phyloP scores from a whole-genome alignment of 768 basidiomycete genomes.

The Holtermannia corniformis region DNA sequence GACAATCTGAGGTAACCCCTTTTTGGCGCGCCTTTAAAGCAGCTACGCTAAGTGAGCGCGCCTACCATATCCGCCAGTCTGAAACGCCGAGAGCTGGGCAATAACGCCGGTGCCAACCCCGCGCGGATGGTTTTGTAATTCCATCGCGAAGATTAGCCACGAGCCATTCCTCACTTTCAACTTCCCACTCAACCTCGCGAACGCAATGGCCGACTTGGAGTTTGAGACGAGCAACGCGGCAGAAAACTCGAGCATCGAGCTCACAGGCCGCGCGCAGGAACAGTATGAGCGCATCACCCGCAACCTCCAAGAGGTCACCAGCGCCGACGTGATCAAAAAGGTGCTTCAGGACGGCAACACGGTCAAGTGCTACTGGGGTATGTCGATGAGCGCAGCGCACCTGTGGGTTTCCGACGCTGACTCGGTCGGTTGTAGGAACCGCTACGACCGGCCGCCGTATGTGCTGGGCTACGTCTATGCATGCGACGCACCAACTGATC shows the following conservation, averaged over 20 bases:
- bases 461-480: conserved; percentile 32
- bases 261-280: conserved; percentile 33
- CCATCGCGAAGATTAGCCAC: too few species aligned
- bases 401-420: background rate
- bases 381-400: conserved; percentile 39
- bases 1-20: too few species aligned
- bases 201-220: conserved; percentile 19
- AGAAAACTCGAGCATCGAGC: conserved; percentile 15
- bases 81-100: too few species aligned
- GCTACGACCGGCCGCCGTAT: conserved; percentile 89
- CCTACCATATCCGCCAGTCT: too few species aligned
- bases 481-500: conserved; percentile 1
- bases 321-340: conserved; percentile 69
- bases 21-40: too few species aligned
- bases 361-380: conserved; percentile 88
- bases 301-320: conserved; percentile 75
- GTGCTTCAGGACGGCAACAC: conserved; percentile 66
- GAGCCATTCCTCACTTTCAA: too few species aligned
- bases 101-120: too few species aligned
- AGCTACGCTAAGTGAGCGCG: too few species aligned
- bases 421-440: conserved; percentile 53
- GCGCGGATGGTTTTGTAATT: too few species aligned
- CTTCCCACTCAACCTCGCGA: too few species aligned
- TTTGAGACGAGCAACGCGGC: conserved; percentile 12
- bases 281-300: conserved; percentile 73